Percentiles rank a stretch among this genome's conserved stretches.
These are phyloP conservation scores for Hydnomerulius pinastri DNA, from an alignment of 768 basidiomycete species.

Conservation along the genomic window DNA sequence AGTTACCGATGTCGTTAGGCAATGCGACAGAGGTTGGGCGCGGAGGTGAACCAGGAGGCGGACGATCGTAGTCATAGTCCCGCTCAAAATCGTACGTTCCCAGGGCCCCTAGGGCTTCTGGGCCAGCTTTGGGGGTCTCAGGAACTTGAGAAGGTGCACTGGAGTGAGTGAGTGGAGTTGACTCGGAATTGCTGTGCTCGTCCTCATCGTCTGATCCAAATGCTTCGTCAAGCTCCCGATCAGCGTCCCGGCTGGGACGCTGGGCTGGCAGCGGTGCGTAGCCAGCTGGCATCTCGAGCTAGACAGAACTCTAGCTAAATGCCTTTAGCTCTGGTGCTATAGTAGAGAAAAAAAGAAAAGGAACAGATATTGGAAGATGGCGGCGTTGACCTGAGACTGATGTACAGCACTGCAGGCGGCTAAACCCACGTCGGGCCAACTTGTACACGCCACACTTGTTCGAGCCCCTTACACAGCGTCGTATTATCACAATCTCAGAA, in stretches of 20 bases:
- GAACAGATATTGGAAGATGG: background rate
- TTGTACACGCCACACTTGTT: too few relatives aligned
- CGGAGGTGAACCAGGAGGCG: conserved; percentile 82
- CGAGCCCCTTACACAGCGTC: too few relatives aligned
- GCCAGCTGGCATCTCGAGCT: conserved; percentile 43
- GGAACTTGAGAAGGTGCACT: conserved; percentile 11
- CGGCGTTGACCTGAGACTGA: background rate
- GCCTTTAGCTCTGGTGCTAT: background rate
- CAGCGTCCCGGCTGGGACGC: conserved; percentile 44
- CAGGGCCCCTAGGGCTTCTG: conserved; percentile 24
- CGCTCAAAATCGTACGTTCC: conserved; percentile 80
- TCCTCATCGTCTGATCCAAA: conserved; percentile 63
- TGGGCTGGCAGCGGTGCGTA: conserved; percentile 57
- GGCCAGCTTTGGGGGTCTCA: conserved; percentile 16
- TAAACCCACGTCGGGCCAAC: too few relatives aligned
- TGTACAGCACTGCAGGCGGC: too few relatives aligned
- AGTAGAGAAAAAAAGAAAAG: background rate
- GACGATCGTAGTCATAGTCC: conserved; percentile 64
- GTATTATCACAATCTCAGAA: too few relatives aligned
- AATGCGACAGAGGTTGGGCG: conserved; percentile 54
- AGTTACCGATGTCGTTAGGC: conserved; percentile 72
- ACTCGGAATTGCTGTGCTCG: conserved; percentile 25
- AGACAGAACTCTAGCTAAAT: background rate
- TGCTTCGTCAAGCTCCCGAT: conserved; percentile 74
- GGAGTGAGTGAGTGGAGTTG: conserved; percentile 40